Percentiles rank a stretch among this genome's conserved stretches.
These are phyloP conservation scores for Zymoseptoria ardabiliae DNA, from an alignment of 2,329 filamentous ascomycete genomes.

Conservation along the genomic window DNA sequence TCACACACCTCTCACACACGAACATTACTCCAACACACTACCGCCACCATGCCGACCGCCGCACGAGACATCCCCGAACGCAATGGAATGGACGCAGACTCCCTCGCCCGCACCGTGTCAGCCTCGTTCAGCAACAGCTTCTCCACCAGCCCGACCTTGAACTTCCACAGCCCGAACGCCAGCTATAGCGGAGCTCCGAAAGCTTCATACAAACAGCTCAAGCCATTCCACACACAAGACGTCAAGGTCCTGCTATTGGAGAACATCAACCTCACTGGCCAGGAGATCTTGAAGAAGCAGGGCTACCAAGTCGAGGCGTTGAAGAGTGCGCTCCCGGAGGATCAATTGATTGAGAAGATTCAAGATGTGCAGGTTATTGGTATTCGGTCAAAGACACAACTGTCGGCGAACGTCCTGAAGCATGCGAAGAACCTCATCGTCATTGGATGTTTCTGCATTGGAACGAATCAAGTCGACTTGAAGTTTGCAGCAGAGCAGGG, in stretches of 20 bases:
- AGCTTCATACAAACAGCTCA: constrained; percentile 63
- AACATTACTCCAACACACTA: not conserved
- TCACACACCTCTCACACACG: not conserved
- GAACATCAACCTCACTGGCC: constrained; percentile 88
- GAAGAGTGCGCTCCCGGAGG: constrained; percentile 84
- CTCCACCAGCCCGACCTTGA: constrained; percentile 66
- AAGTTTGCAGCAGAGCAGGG: constrained; percentile 74
- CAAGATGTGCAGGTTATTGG: constrained; percentile 96
- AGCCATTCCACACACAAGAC: constrained; percentile 91
- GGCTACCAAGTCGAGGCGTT: constrained; percentile 93
- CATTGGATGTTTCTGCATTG: constrained; percentile 97
- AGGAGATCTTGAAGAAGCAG: constrained; percentile 71
- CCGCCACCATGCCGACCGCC: constrained; percentile 26
- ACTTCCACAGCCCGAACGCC: constrained; percentile 65
- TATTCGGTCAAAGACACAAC: constrained; percentile 95
- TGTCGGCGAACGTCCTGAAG: constrained; percentile 74
- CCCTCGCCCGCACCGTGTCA: constrained; percentile 27
- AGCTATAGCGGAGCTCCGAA: constrained; percentile 41
- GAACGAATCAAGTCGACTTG: constrained; percentile 90
- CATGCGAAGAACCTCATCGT: constrained; percentile 93
- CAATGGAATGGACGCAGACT: constrained; percentile 15
- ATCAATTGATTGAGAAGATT: constrained; percentile 95
- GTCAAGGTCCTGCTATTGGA: constrained; percentile 94
- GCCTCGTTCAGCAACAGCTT: constrained; percentile 49
- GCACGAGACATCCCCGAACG: constrained; percentile 30